These are phyloP conservation scores for Nemania sp. DNA, from an alignment of 2,329 filamentous ascomycete species.

Conservation along the genomic window DNA sequence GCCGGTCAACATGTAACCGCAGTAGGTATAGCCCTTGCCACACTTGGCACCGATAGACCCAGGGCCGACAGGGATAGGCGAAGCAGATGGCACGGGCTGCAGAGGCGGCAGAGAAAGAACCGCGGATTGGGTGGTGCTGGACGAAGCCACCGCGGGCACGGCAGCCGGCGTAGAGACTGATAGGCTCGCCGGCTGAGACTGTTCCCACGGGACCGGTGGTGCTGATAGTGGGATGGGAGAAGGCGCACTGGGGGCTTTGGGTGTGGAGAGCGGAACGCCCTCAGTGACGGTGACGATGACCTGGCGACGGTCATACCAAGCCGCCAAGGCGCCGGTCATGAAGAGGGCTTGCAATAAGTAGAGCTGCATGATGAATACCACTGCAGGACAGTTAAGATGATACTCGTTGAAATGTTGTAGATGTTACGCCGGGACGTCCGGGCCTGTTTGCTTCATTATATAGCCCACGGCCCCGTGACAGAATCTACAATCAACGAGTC, in stretches of 20 bases:
- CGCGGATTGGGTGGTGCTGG: background rate
- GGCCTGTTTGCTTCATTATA: constrained; percentile 6
- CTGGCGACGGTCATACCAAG: constrained; percentile 21
- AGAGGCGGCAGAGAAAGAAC: constrained; percentile 10
- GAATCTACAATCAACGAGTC: background rate
- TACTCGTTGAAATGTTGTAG: too few relatives aligned
- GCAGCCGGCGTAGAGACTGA: background rate
- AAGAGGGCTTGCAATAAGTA: constrained; percentile 24
- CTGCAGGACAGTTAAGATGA: too few relatives aligned
- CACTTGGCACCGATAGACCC: constrained; percentile 32
- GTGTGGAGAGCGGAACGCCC: background rate
- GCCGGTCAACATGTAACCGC: constrained; percentile 39
- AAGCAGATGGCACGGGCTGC: constrained; percentile 1
- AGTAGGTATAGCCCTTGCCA: constrained; percentile 43
- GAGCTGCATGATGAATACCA: constrained; percentile 26
- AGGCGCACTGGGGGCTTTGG: background rate
- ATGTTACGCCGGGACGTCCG: too few relatives aligned
- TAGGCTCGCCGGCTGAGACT: background rate
- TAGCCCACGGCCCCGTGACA: background rate
- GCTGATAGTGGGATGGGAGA: constrained; percentile 17
- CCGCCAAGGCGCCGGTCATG: constrained; percentile 24
- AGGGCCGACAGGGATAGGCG: constrained; percentile 15
- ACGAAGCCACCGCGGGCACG: background rate
- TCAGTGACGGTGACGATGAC: constrained; percentile 25
- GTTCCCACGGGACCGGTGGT: constrained; percentile 23